Conservation (phyloP, 2,329 filamentous ascomycete species). For the Ascomycota sp. region DNA sequence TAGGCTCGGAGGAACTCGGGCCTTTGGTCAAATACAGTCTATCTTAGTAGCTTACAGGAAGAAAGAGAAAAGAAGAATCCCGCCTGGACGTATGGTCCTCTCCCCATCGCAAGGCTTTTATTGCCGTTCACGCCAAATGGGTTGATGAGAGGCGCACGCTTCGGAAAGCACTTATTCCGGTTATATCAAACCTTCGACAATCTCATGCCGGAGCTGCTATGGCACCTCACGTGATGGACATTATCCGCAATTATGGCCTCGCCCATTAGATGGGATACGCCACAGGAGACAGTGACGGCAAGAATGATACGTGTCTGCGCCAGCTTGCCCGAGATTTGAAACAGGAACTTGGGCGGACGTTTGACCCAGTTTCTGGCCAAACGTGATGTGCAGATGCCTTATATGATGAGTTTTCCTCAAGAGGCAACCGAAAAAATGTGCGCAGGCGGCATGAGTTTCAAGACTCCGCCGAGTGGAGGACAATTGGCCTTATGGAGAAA, state of each 20-base stretch:
- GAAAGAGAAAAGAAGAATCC: too few species aligned
- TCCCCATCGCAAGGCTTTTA: neutral
- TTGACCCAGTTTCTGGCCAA: neutral
- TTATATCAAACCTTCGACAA: neutral
- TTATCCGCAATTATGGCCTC: neutral
- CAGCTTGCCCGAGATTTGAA: neutral
- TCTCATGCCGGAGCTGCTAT: neutral
- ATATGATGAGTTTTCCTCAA: neutral
- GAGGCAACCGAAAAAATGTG: neutral
- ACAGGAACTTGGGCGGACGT: neutral
- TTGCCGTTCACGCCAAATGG: neutral
- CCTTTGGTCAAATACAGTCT: too few species aligned
- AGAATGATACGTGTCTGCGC: neutral
- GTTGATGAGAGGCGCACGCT: neutral
- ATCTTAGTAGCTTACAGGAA: too few species aligned
- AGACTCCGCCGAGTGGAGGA: too few species aligned
- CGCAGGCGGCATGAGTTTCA: neutral
- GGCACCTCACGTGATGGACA: neutral
- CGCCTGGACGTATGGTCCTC: neutral
- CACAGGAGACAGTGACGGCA: neutral
- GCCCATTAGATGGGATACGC: neutral
- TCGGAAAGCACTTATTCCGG: neutral
- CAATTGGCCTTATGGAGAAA: neutral
- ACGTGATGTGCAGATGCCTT: neutral
- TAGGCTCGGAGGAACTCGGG: slow-evolving; percentile 3